phyloP scores from a whole-genome alignment of 192 early-diverging fungal genomes.

The Oehlia diaphana region DNA sequence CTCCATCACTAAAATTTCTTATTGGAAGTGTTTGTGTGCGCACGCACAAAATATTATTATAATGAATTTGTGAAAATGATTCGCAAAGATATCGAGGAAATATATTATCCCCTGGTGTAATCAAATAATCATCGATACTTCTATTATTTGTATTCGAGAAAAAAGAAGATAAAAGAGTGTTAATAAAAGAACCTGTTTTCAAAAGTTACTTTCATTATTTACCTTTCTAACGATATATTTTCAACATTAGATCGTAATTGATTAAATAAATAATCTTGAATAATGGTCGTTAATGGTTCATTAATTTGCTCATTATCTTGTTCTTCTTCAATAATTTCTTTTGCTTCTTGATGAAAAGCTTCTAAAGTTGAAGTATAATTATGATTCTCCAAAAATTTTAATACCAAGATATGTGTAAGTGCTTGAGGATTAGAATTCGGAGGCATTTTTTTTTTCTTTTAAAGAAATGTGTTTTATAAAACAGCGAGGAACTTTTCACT shows the following conservation, averaged over 20 bases:
- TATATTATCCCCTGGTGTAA: conserved; percentile 34
- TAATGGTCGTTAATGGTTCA: not conserved
- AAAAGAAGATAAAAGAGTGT: not conserved
- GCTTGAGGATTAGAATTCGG: not conserved
- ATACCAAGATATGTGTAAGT: conserved; percentile 9
- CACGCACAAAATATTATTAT: conserved; percentile 59
- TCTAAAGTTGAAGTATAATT: conserved; percentile 11
- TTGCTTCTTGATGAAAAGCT: conserved; percentile 21
- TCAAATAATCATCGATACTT: conserved; percentile 41
- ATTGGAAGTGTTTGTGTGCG: conserved; percentile 35
- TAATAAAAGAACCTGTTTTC: not conserved
- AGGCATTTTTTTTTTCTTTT: not conserved
- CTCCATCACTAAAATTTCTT: conserved; percentile 32
- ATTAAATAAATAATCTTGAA: conserved; percentile 19
- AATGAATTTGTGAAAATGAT: conserved; percentile 49
- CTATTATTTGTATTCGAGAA: conserved; percentile 1
- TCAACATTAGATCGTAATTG: not conserved
- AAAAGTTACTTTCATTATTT: not conserved
- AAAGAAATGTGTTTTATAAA: not conserved
- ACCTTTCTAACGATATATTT: conserved; percentile 17
- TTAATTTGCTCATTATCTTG: not conserved
- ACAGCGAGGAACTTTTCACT: too few relatives aligned
- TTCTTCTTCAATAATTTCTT: conserved; percentile 1
- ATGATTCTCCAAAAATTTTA: conserved; percentile 24
- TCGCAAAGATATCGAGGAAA: conserved; percentile 39